Evolutionary conservation across 179 eudicot species (phyloP).

Genomic region (Corrigiola litoralis): DNA sequence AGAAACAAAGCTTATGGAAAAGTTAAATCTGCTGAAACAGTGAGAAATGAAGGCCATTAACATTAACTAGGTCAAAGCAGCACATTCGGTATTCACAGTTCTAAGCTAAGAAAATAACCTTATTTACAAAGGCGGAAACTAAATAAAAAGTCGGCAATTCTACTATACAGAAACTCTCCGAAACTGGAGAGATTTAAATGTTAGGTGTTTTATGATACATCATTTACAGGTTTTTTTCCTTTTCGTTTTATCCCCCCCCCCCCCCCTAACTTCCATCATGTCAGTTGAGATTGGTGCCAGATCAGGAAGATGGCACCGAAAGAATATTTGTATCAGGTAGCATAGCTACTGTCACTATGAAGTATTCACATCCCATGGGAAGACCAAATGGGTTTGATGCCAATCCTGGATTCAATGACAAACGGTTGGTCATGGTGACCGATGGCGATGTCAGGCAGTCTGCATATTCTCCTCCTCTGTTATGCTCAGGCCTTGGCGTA

Average conservation of each 20-base stretch:
- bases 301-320: slow-evolving; percentile 86
- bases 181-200: slow-evolving; percentile 10
- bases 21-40: no score
- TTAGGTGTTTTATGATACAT: slow-evolving; percentile 20
- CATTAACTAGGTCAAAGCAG: background rate
- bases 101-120: slow-evolving; percentile 7
- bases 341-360: slow-evolving; percentile 93
- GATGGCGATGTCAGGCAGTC: slow-evolving; percentile 26
- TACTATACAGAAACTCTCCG: slow-evolving; percentile 23
- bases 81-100: slow-evolving; percentile 12
- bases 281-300: slow-evolving; percentile 48
- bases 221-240: slow-evolving; percentile 16
- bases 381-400: slow-evolving; percentile 61
- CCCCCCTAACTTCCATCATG: slow-evolving; percentile 70
- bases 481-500: slow-evolving; percentile 21
- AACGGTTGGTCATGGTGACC: slow-evolving; percentile 31
- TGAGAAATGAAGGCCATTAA: background rate
- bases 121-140: slow-evolving; percentile 19
- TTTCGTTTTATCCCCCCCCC: slow-evolving; percentile 9
- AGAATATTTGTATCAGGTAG: slow-evolving; percentile 69
- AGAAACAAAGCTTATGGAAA: no score
- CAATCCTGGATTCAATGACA: slow-evolving; percentile 36
- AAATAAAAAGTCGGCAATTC: slow-evolving; percentile 11
- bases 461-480: slow-evolving; percentile 24
- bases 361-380: slow-evolving; percentile 89